These are phyloP conservation scores for Sporobolomyces pararoseus DNA, from an alignment of 768 basidiomycete species.

Conservation along the genomic window DNA sequence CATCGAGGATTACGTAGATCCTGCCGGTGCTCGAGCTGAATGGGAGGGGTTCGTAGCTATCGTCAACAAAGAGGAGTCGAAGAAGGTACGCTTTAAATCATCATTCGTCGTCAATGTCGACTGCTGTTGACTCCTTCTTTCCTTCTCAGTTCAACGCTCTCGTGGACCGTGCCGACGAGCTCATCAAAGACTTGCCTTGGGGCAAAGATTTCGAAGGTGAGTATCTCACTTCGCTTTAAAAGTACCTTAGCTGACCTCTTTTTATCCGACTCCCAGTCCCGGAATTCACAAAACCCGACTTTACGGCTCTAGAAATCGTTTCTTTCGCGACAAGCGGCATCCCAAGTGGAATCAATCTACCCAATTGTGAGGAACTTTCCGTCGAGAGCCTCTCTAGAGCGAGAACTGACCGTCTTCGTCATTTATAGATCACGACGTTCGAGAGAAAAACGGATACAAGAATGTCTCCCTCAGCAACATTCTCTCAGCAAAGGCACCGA, in stretches of 20 bases:
- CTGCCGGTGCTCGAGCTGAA: conserved; percentile 83
- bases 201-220: conserved; percentile 51
- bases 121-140: background rate
- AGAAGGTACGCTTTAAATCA: conserved; percentile 52
- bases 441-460: conserved; percentile 79
- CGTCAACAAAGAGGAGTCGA: conserved; percentile 68
- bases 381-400: too few relatives aligned
- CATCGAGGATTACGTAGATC: conserved; percentile 69
- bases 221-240: background rate
- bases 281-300: conserved; percentile 78
- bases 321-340: conserved; percentile 84
- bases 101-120: background rate
- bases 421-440: conserved; percentile 57
- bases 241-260: too few relatives aligned
- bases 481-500: conserved; percentile 78
- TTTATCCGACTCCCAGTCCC: conserved; percentile 52
- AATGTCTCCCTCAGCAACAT: conserved; percentile 85
- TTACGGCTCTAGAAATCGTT: conserved; percentile 71
- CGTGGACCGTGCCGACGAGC: conserved; percentile 68
- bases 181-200: conserved; percentile 81
- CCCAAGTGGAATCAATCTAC: conserved; percentile 64
- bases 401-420: background rate
- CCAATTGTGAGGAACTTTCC: too few relatives aligned
- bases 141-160: conserved; percentile 60
- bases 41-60: conserved; percentile 64